These are phyloP conservation scores for Fusarium sp. DNA, from an alignment of 2,329 filamentous ascomycete species.

Conservation along the genomic window DNA sequence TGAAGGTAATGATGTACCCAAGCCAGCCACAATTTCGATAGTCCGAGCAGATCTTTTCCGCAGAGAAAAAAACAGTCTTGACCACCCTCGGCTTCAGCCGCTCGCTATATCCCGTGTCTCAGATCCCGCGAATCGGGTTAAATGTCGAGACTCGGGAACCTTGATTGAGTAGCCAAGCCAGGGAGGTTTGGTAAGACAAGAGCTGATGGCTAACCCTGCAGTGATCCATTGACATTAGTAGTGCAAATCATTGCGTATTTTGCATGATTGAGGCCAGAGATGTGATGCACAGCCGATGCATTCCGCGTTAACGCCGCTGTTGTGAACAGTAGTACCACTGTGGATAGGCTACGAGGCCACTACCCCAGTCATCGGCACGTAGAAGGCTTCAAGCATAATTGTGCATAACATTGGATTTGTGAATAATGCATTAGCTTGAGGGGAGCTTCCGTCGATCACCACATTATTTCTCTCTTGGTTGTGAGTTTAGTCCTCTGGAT, in stretches of 20 bases:
- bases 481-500: no score
- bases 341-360: background rate
- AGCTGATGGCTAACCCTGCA: background rate
- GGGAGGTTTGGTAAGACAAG: background rate
- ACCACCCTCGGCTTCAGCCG: constrained; percentile 1
- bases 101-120: constrained; percentile 27
- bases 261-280: background rate
- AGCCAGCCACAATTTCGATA: background rate
- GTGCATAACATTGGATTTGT: background rate
- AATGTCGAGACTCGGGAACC: background rate
- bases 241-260: background rate
- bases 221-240: background rate
- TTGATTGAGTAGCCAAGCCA: background rate
- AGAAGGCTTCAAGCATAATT: no score
- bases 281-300: background rate
- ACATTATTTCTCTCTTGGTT: no score
- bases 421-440: no score
- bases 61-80: background rate
- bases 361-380: background rate
- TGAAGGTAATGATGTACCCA: background rate
- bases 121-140: background rate
- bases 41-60: background rate
- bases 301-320: no score
- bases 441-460: no score
- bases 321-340: no score